Evolutionary conservation across 345 rosid species (phyloP).

Genomic region (Hypericum perforatum): DNA sequence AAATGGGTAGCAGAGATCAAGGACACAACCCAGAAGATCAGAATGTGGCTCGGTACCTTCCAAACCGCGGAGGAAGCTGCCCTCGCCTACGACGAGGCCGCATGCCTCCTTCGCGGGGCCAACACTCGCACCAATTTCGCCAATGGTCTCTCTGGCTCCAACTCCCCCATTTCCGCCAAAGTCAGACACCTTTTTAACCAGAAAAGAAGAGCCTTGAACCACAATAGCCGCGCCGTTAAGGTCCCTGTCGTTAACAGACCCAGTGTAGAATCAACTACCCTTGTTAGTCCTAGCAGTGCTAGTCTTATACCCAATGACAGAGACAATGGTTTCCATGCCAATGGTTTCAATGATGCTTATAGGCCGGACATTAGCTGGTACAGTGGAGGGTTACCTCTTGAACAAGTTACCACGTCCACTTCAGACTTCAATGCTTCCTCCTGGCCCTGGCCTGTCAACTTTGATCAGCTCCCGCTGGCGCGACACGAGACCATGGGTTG

Average conservation of each 20-base stretch:
- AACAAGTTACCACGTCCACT: constrained; percentile 6
- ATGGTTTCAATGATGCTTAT: constrained; percentile 31
- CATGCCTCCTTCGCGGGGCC: constrained; percentile 75
- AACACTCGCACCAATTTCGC: constrained; percentile 74
- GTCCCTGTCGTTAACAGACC: constrained; percentile 8
- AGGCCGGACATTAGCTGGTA: constrained; percentile 42
- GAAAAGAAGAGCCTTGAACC: constrained; percentile 39
- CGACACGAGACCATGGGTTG: constrained; percentile 22
- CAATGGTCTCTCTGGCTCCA: constrained; percentile 30
- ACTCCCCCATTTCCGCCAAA: constrained; percentile 57
- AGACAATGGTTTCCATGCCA: neutral
- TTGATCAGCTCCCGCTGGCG: constrained; percentile 28
- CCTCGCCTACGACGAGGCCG: constrained; percentile 82
- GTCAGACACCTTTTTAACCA: constrained; percentile 68
- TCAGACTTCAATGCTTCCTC: constrained; percentile 21
- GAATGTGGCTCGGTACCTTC: constrained; percentile 92
- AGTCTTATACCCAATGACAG: constrained; percentile 2
- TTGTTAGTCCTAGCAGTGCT: constrained; percentile 7
- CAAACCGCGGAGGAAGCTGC: constrained; percentile 83
- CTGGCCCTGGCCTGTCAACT: constrained; percentile 31
- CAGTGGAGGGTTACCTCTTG: constrained; percentile 8
- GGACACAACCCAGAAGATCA: constrained; percentile 73
- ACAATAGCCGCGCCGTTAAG: neutral
- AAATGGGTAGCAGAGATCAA: constrained; percentile 97
- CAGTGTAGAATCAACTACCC: constrained; percentile 16